These are phyloP conservation scores for Fusarium acutatum DNA, from an alignment of 2,329 filamentous ascomycete genomes.

Conservation along the genomic window DNA sequence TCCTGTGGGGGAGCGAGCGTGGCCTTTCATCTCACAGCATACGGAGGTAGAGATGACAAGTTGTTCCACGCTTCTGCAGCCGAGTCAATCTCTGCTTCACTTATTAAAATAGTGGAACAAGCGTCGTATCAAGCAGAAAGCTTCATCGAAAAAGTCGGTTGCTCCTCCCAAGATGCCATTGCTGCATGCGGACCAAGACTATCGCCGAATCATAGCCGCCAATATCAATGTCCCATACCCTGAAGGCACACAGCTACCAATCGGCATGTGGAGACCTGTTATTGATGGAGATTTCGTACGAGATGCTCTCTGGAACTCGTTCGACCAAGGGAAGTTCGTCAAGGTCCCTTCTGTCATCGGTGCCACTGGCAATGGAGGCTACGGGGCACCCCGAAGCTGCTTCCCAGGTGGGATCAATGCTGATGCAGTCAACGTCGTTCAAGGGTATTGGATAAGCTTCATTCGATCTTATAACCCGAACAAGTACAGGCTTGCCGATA, in stretches of 20 bases:
- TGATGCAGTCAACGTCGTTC: slow-evolving; percentile 65
- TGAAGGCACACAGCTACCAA: slow-evolving; percentile 44
- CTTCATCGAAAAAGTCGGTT: slow-evolving; percentile 54
- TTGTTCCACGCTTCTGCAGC: slow-evolving; percentile 61
- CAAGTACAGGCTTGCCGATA: not conserved
- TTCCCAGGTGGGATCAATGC: slow-evolving; percentile 60
- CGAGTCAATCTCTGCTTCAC: slow-evolving; percentile 61
- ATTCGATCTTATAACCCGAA: slow-evolving; percentile 55
- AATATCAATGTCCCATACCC: slow-evolving; percentile 51
- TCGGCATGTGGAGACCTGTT: slow-evolving; percentile 63
- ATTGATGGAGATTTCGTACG: slow-evolving; percentile 62
- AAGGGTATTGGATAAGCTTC: slow-evolving; percentile 80
- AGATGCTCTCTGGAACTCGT: slow-evolving; percentile 59
- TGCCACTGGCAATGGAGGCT: slow-evolving; percentile 54
- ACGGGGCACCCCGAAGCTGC: slow-evolving; percentile 60
- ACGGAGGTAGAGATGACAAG: slow-evolving; percentile 56
- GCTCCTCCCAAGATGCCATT: slow-evolving; percentile 50
- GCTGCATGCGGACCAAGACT: slow-evolving; percentile 57
- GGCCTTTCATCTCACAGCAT: slow-evolving; percentile 67
- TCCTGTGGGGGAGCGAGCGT: slow-evolving; percentile 73
- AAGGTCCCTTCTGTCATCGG: slow-evolving; percentile 61
- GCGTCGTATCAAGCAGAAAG: slow-evolving; percentile 62
- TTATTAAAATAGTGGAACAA: slow-evolving; percentile 54
- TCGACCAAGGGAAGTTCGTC: slow-evolving; percentile 59
- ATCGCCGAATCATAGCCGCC: slow-evolving; percentile 51